These are phyloP conservation scores for Boletus rufocinnamomeus DNA, from an alignment of 768 basidiomycete species.

Conservation along the genomic window DNA sequence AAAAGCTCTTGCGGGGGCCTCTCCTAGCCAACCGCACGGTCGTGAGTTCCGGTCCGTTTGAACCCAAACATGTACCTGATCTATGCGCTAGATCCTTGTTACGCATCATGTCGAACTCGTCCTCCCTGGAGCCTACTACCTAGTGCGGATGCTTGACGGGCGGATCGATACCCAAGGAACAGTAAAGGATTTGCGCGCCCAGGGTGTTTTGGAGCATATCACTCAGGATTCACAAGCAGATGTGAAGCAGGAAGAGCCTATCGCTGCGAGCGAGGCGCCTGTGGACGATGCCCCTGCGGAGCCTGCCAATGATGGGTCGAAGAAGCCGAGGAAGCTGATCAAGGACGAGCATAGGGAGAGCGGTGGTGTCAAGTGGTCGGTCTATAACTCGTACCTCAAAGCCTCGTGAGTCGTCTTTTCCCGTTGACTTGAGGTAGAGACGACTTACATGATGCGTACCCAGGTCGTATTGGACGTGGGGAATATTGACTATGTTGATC, in stretches of 20 bases:
- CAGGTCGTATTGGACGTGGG: slow-evolving; percentile 38
- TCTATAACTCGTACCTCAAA: slow-evolving; percentile 68
- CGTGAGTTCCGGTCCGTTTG: slow-evolving; percentile 34
- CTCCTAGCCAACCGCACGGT: slow-evolving; percentile 71
- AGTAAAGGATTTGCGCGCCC: slow-evolving; percentile 59
- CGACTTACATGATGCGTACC: neutral
- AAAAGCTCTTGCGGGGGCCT: slow-evolving; percentile 65
- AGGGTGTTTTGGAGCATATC: slow-evolving; percentile 64
- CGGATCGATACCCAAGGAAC: slow-evolving; percentile 76
- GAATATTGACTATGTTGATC: slow-evolving; percentile 24
- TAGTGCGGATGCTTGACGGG: slow-evolving; percentile 80
- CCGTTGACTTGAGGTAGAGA: neutral
- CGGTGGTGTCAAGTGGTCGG: slow-evolving; percentile 80
- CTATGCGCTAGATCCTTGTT: slow-evolving; percentile 54
- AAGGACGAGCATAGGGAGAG: slow-evolving; percentile 81
- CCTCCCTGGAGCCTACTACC: slow-evolving; percentile 68
- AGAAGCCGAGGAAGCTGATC: slow-evolving; percentile 71
- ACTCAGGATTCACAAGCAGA: slow-evolving; percentile 52
- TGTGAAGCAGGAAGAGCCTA: slow-evolving; percentile 46
- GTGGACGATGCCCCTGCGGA: slow-evolving; percentile 5
- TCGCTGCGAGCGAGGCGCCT: slow-evolving; percentile 14
- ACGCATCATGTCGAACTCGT: slow-evolving; percentile 87
- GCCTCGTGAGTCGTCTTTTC: slow-evolving; percentile 51
- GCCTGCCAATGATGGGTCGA: slow-evolving; percentile 28
- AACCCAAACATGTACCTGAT: neutral